phyloP scores from a whole-genome alignment of 1,284 basidiomycete species.

The Termitomyces sp. region DNA sequence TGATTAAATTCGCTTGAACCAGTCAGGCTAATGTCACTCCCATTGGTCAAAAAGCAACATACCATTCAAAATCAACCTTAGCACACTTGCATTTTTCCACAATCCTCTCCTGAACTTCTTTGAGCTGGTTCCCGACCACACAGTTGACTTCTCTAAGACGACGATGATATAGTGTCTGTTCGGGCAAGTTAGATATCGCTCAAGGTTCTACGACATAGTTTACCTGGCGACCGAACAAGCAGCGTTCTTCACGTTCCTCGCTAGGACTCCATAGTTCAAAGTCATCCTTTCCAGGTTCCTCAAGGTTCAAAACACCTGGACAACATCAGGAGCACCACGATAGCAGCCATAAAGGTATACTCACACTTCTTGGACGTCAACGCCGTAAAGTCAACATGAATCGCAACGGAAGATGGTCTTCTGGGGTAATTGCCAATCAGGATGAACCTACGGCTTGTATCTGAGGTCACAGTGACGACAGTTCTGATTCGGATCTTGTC shows the following conservation, averaged over 20 bases:
- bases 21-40: background rate
- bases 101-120: constrained; percentile 48
- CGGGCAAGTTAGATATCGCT: background rate
- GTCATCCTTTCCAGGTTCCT: constrained; percentile 79
- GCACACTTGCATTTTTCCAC: constrained; percentile 73
- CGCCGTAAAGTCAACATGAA: constrained; percentile 88
- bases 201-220: constrained; percentile 10
- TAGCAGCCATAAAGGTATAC: constrained; percentile 24
- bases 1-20: constrained; percentile 78
- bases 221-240: constrained; percentile 85
- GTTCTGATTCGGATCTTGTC: constrained; percentile 71
- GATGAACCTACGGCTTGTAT: constrained; percentile 90
- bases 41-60: constrained; percentile 17
- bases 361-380: constrained; percentile 74
- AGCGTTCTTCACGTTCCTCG: constrained; percentile 73
- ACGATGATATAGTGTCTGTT: constrained; percentile 82
- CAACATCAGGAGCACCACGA: background rate
- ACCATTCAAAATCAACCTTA: constrained; percentile 88
- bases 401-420: constrained; percentile 52
- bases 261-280: constrained; percentile 95
- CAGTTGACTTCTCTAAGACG: constrained; percentile 79
- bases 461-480: constrained; percentile 87
- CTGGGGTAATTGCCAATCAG: constrained; percentile 68
- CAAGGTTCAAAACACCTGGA: constrained; percentile 61
- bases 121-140: constrained; percentile 64